A percentile compares a stretch with the other conserved stretches of the same genome.
Conservation (phyloP, 2,329 filamentous ascomycete species). For the Huntiella savannae region DNA sequence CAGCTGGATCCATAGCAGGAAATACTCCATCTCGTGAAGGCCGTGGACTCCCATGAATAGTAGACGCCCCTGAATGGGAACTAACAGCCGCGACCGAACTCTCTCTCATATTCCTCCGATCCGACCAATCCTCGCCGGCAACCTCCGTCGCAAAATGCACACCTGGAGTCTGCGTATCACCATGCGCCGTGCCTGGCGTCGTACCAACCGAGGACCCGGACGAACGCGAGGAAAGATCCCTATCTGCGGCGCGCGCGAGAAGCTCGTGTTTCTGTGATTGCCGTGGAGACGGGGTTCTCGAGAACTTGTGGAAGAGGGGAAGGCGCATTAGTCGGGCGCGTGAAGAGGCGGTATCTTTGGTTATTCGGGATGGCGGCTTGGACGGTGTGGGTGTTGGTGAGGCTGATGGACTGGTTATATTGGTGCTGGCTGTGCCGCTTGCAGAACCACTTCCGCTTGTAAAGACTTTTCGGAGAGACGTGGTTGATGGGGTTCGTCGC, state of each 20-base stretch:
- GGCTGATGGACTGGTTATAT: background rate
- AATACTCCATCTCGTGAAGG: background rate
- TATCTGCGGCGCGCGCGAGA: no score
- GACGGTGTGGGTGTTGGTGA: background rate
- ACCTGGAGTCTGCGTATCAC: no score
- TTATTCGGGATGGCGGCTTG: background rate
- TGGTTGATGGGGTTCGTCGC: background rate
- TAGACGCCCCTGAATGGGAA: background rate
- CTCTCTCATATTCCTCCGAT: no score
- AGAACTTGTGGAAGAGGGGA: slow-evolving; percentile 3
- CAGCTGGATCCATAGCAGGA: background rate
- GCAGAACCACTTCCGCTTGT: no score
- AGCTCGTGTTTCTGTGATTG: no score
- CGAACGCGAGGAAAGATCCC: no score
- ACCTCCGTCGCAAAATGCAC: no score
- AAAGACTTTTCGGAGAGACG: background rate
- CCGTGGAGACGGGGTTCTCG: no score
- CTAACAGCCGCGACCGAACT: no score
- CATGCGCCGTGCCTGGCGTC: no score
- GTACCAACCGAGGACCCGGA: no score
- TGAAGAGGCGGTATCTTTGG: slow-evolving; percentile 2
- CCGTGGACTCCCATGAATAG: background rate
- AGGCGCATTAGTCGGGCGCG: slow-evolving; percentile 7
- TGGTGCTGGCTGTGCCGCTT: background rate
- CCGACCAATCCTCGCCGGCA: no score